These are phyloP conservation scores for Termitomyces titanicus DNA, from an alignment of 768 basidiomycete species.

Conservation along the genomic window DNA sequence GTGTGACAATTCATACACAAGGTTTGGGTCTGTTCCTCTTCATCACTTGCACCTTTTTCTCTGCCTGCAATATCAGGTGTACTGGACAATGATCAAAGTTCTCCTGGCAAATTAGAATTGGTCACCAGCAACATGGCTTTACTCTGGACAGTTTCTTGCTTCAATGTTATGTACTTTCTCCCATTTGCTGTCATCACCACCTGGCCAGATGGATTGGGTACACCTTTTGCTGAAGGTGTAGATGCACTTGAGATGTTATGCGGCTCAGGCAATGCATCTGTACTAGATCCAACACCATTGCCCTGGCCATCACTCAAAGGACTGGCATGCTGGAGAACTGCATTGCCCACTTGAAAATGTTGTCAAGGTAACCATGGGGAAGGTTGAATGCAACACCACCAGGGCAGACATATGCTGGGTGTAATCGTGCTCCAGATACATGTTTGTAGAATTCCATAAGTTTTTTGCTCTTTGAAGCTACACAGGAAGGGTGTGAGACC, in stretches of 20 bases:
- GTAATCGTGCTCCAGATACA: slow-evolving; percentile 95
- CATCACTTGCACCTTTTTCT: slow-evolving; percentile 49
- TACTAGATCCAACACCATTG: slow-evolving; percentile 62
- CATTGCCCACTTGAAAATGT: slow-evolving; percentile 97
- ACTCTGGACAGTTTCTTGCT: slow-evolving; percentile 52
- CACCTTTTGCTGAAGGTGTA: slow-evolving; percentile 63
- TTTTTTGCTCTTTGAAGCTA: slow-evolving; percentile 99
- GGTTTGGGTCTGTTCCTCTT: slow-evolving; percentile 71
- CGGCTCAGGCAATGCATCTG: slow-evolving; percentile 74
- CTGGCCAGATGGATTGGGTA: slow-evolving; percentile 20
- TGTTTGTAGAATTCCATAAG: slow-evolving; percentile 99
- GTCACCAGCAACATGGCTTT: slow-evolving; percentile 39
- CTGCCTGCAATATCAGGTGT: slow-evolving; percentile 57
- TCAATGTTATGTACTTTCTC: slow-evolving; percentile 66
- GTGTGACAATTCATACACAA: slow-evolving; percentile 94
- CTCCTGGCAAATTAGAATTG: slow-evolving; percentile 25
- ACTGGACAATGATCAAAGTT: slow-evolving; percentile 55
- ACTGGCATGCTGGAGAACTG: slow-evolving; percentile 83
- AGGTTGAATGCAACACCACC: slow-evolving; percentile 98
- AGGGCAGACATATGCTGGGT: slow-evolving; percentile 96
- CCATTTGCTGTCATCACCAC: slow-evolving; percentile 24
- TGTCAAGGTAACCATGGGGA: slow-evolving; percentile 96
- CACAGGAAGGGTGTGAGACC: slow-evolving; percentile 98
- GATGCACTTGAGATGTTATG: slow-evolving; percentile 67
- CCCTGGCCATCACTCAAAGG: slow-evolving; percentile 84